Conservation (phyloP, 1,284 basidiomycete genomes). For the Bjerkandera adusta region DNA sequence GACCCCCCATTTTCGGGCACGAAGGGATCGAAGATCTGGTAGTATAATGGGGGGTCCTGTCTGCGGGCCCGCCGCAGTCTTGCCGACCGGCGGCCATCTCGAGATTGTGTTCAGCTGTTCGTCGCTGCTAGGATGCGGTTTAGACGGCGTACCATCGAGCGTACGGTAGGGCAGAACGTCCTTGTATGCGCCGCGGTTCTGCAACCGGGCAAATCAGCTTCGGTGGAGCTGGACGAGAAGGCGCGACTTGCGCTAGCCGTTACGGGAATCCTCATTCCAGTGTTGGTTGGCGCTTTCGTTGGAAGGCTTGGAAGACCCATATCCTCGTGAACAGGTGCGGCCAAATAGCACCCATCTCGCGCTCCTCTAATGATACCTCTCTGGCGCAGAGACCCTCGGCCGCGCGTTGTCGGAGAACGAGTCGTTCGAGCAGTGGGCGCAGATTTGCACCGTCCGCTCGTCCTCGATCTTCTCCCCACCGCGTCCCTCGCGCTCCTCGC, state of each 20-base stretch:
- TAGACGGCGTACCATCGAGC: too few species aligned
- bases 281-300: constrained; percentile 45
- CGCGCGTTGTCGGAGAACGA: constrained; percentile 67
- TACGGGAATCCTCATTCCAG: constrained; percentile 72
- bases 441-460: constrained; percentile 63
- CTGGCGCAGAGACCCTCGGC: constrained; percentile 62
- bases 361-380: constrained; percentile 53
- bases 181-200: constrained; percentile 89
- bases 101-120: too few species aligned
- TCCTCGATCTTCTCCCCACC: constrained; percentile 71
- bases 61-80: too few species aligned
- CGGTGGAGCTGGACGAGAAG: constrained; percentile 46
- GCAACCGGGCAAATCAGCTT: constrained; percentile 53
- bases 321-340: constrained; percentile 77
- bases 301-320: too few species aligned
- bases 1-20: too few species aligned
- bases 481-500: constrained; percentile 75
- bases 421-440: constrained; percentile 57
- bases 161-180: constrained; percentile 96
- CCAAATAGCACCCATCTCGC: constrained; percentile 59
- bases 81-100: too few species aligned
- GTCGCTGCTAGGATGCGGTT: too few species aligned
- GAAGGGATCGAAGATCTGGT: too few species aligned
- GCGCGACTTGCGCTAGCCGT: constrained; percentile 54
- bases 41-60: too few species aligned